These are phyloP conservation scores for Podaxis sp. DNA, from an alignment of 768 basidiomycete species.

Conservation along the genomic window DNA sequence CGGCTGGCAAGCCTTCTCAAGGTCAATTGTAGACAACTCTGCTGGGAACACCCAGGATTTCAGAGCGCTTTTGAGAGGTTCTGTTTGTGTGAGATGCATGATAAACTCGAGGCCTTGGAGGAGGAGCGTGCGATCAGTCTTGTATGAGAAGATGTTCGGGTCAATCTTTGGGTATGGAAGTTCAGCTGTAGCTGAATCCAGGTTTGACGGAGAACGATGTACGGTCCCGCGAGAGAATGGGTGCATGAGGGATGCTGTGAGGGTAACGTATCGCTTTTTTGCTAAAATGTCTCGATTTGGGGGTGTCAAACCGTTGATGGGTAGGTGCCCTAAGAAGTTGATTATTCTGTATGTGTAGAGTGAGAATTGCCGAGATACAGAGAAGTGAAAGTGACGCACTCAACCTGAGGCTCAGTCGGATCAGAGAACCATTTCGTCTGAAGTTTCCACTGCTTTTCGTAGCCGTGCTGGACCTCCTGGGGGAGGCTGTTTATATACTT, in stretches of 20 bases:
- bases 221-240: conserved; percentile 39
- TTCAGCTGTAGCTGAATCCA: neutral
- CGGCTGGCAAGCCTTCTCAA: conserved; percentile 7
- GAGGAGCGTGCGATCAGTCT: conserved; percentile 19
- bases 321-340: neutral
- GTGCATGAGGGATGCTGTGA: conserved; percentile 25
- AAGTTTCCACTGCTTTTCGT: conserved; percentile 3
- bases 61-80: conserved; percentile 9
- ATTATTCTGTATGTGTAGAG: neutral
- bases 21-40: conserved; percentile 7
- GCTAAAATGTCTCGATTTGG: neutral
- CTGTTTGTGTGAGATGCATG: conserved; percentile 12
- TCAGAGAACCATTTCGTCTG: conserved; percentile 3
- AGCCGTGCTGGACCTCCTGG: neutral
- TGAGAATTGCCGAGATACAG: neutral
- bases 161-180: conserved; percentile 1
- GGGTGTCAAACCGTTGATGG: neutral
- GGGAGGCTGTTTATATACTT: neutral
- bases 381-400: neutral
- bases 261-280: conserved; percentile 8
- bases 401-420: conserved; percentile 9
- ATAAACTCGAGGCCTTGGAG: conserved; percentile 18
- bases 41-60: neutral
- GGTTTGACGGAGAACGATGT: conserved; percentile 11
- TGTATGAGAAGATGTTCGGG: conserved; percentile 11